Evolutionary conservation across 2,329 filamentous ascomycete species (phyloP).

Genomic region (Aspergillus viridinutans): DNA sequence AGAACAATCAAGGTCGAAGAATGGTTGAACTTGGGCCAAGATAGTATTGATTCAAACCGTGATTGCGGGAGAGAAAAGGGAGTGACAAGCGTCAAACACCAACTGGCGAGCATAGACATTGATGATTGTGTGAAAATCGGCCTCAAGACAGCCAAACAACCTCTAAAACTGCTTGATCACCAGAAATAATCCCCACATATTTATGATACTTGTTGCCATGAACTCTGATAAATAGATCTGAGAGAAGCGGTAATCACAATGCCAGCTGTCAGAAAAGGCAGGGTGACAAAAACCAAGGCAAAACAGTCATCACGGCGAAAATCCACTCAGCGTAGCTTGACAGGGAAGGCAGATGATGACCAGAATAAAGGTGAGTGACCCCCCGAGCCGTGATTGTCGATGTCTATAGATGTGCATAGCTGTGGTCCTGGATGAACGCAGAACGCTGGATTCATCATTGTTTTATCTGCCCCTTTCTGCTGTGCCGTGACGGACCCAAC

Average conservation of each 20-base stretch:
- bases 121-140: background rate
- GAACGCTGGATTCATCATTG: background rate
- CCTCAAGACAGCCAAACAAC: background rate
- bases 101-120: background rate
- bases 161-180: background rate
- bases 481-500: background rate
- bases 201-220: background rate
- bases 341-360: background rate
- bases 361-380: constrained; percentile 12
- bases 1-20: too few species aligned
- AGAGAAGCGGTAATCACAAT: constrained; percentile 5
- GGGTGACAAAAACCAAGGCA: constrained; percentile 20
- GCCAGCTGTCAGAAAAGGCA: constrained; percentile 18
- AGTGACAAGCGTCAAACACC: background rate
- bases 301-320: constrained; percentile 5
- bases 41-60: background rate
- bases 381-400: background rate
- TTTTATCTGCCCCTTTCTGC: background rate
- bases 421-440: background rate
- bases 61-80: background rate
- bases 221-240: background rate
- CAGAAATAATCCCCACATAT: background rate
- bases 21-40: background rate
- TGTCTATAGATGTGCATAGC: background rate
- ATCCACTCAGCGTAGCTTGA: background rate